Evolutionary conservation across 2,329 filamentous ascomycete species (phyloP).

Genomic region (Zalaria obscura): DNA sequence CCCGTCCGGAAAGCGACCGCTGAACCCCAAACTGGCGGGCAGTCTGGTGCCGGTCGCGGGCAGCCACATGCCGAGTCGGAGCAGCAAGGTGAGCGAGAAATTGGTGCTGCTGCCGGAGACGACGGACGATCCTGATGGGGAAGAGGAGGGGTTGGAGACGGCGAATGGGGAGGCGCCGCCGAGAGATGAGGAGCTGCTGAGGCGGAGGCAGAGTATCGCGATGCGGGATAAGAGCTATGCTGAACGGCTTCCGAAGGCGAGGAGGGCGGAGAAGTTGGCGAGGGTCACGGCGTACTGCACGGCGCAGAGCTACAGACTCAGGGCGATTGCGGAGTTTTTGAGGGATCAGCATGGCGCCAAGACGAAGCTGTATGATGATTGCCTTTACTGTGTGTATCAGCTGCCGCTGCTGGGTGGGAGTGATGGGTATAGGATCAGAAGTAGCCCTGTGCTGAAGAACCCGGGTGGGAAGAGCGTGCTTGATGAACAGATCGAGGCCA

Average conservation of each 20-base stretch:
- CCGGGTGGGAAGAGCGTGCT: constrained; percentile 85
- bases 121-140: constrained; percentile 34
- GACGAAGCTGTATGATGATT: constrained; percentile 96
- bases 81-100: constrained; percentile 91
- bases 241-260: constrained; percentile 77
- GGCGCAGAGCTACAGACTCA: constrained; percentile 83
- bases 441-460: constrained; percentile 81
- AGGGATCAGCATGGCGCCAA: constrained; percentile 76
- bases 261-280: constrained; percentile 58
- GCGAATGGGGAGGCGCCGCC: constrained; percentile 48
- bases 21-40: constrained; percentile 41
- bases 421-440: constrained; percentile 77
- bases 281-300: constrained; percentile 93
- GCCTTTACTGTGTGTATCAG: constrained; percentile 90
- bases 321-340: constrained; percentile 75
- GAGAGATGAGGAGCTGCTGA: constrained; percentile 51
- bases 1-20: constrained; percentile 35
- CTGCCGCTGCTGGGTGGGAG: constrained; percentile 72
- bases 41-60: constrained; percentile 30
- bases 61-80: constrained; percentile 59
- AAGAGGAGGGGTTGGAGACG: constrained; percentile 43
- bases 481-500: constrained; percentile 91
- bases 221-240: constrained; percentile 75
- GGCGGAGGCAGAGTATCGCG: constrained; percentile 43
- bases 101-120: constrained; percentile 88